Base-by-base conservation (phyloP, 345 rosid genomes). In the Arabis hirsuta region DNA sequence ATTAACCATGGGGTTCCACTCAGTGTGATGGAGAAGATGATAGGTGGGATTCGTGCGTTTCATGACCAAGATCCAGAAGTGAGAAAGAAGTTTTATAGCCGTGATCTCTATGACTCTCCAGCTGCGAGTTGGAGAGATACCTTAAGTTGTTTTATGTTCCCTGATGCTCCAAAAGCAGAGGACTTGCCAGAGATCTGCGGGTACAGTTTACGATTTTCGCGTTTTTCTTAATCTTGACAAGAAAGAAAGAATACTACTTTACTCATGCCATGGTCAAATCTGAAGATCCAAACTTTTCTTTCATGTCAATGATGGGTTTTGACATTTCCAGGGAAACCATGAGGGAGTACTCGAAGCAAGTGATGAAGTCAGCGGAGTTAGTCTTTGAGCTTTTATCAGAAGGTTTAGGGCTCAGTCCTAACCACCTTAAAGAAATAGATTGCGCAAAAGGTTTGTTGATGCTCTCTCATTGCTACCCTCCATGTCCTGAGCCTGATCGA, bases 391-490 rank as follows among this genome's bases (percentile, higher is more conserved):
- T 84, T 42, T 70, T 88, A 14, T 84, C 89, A 0, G 84, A 86
- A 76, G 86, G 85, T 45, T 79, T 88, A 13, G 89, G 86, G 9
- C 26, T 88, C 69, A 71, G 57, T 9, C 67, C 80, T 19, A 67
- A 74, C 22, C 72, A 78, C 54, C 63, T 83, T 2, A 62, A 60
- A 59, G 86, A 79, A 12, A 78, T 81, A 72, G 84, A 56, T 6
- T 84, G 89, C 7, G 39, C 65, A 0, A 71, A 82, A 24, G 84
- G 89, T 4, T 67, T 81, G 0, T 9, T 7, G n/a, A 31, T 79
- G 38, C 41, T 88, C 7, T 55, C 80, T 53, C 87, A 84, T 69
- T 88, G 83, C 71, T 86, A 83, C 63, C 89, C 86, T 0, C 66
- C 80, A 0, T 88, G 88, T 29, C 90, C 85, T 5, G 61, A 78